Percentiles rank a stretch among this genome's conserved stretches.
phyloP scores from a whole-genome alignment of 352 stramenopile species.

The Globisporangium rhizosaccharum region DNA sequence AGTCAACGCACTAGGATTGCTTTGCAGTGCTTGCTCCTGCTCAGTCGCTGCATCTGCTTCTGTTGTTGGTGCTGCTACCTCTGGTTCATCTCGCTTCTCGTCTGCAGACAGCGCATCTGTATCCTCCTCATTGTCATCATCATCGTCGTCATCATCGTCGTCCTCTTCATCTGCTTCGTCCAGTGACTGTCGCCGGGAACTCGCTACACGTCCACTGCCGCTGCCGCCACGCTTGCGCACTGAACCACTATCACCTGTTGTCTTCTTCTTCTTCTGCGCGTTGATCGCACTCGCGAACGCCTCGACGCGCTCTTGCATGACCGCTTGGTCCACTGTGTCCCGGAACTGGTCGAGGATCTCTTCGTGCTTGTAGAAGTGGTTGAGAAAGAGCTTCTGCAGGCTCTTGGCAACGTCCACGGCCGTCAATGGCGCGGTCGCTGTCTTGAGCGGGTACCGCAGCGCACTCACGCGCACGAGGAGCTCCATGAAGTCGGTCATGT shows the following conservation, averaged over 20 bases:
- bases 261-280: conserved; percentile 12
- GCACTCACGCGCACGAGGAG: conserved; percentile 53
- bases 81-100: background rate
- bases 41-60: background rate
- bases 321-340: conserved; percentile 45
- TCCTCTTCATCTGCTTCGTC: background rate
- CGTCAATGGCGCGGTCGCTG: conserved; percentile 15
- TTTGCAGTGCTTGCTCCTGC: background rate
- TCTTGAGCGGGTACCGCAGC: conserved; percentile 45
- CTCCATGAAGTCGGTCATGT: conserved; percentile 77
- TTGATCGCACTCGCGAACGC: conserved; percentile 54
- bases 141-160: background rate
- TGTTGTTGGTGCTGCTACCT: background rate
- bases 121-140: background rate
- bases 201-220: background rate
- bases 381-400: conserved; percentile 52
- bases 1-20: background rate
- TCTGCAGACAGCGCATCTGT: background rate
- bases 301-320: conserved; percentile 56
- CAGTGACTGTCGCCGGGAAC: background rate
- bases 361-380: conserved; percentile 71
- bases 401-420: conserved; percentile 42
- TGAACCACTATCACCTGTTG: background rate
- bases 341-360: conserved; percentile 50
- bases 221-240: conserved; percentile 1